These are phyloP conservation scores for Colletotrichum salicis DNA, from an alignment of 2,329 filamentous ascomycete genomes.

Conservation along the genomic window DNA sequence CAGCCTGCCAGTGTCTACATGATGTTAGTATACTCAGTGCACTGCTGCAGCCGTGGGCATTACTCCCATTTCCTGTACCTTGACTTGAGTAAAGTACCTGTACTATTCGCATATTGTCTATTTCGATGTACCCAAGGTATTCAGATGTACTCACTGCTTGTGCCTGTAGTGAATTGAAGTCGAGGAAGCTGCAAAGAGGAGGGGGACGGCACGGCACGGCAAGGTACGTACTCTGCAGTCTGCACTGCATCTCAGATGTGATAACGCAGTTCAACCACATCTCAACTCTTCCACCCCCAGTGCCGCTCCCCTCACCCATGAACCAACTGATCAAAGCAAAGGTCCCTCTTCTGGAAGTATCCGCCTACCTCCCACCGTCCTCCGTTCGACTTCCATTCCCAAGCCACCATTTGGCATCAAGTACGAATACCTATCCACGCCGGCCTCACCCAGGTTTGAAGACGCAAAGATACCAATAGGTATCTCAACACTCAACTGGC, in stretches of 20 bases:
- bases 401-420: background rate
- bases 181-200: background rate
- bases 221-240: slow-evolving; percentile 14
- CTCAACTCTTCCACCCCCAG: slow-evolving; percentile 2
- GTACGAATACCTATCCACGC: background rate
- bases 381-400: background rate
- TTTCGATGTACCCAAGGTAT: no score
- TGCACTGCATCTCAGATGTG: slow-evolving; percentile 31
- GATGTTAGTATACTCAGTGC: background rate
- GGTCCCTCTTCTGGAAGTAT: background rate
- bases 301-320: slow-evolving; percentile 18
- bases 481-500: background rate
- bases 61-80: background rate
- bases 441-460: background rate
- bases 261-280: slow-evolving; percentile 20
- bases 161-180: background rate
- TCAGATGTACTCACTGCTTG: background rate
- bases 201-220: background rate
- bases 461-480: background rate
- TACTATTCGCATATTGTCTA: background rate
- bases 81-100: background rate
- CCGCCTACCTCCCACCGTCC: no score
- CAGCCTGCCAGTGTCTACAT: background rate
- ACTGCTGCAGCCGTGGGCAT: slow-evolving; percentile 1
- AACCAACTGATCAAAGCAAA: slow-evolving; percentile 23